A percentile compares a stretch with the other conserved stretches of the same genome.
phyloP scores from a whole-genome alignment of 2,329 filamentous ascomycete genomes.

The Aspergillus pseudotamarii region DNA sequence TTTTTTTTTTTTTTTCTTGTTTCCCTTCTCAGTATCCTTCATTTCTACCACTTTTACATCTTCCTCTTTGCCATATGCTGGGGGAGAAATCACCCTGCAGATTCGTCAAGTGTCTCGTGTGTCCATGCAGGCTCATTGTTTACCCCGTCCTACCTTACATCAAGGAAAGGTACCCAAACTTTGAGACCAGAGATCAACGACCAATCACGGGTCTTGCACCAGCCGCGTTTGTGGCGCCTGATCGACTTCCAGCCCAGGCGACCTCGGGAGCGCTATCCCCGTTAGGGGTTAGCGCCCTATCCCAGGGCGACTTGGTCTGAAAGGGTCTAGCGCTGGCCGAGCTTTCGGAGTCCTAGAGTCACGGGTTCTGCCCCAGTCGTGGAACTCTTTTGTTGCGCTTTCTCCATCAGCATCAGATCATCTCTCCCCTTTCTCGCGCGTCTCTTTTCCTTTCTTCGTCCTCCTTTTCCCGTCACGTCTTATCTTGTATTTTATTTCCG shows the following conservation, averaged over 20 bases:
- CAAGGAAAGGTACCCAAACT: slow-evolving; percentile 18
- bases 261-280: slow-evolving; percentile 41
- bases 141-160: slow-evolving; percentile 14
- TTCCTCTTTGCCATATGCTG: neutral
- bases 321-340: slow-evolving; percentile 33
- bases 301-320: slow-evolving; percentile 22
- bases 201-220: slow-evolving; percentile 22
- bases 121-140: slow-evolving; percentile 8
- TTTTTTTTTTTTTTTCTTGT: neutral
- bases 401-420: slow-evolving; percentile 24
- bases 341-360: slow-evolving; percentile 34
- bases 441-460: slow-evolving; percentile 8
- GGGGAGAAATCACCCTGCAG: neutral
- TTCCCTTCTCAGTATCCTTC: neutral
- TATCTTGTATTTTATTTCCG: neutral
- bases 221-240: slow-evolving; percentile 23
- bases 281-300: slow-evolving; percentile 22
- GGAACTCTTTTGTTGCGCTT: slow-evolving; percentile 21
- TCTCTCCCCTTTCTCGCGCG: slow-evolving; percentile 10
- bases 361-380: slow-evolving; percentile 35
- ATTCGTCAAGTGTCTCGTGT: slow-evolving; percentile 5
- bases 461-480: slow-evolving; percentile 7
- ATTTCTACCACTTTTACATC: neutral
- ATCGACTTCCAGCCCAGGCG: slow-evolving; percentile 32
- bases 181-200: slow-evolving; percentile 15